Evolutionary conservation across 148 eudicot species (phyloP), one percentile per base, ranked within the genome.

Genomic region (Arbutus unedo): DNA sequence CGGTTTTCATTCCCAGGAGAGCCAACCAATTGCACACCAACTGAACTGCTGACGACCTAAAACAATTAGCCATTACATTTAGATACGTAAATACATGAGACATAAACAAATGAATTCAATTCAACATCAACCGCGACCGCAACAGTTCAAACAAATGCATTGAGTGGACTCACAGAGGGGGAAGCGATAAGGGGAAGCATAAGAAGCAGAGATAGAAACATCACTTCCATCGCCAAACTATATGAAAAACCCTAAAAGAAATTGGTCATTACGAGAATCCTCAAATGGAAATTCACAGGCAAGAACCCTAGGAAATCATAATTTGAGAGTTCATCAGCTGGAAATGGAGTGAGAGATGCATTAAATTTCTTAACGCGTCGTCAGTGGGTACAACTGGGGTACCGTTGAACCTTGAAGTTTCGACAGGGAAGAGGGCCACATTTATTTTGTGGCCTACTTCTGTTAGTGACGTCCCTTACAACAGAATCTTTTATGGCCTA

Each of bases 151-250:
- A 77, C 18, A 16, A 13, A 38, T 18, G 25, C 4, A 77, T 14
- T 23, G 15, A 54, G 64, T 77, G 5, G 48, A 77, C 79, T 77
- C 64, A 77, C 79, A 8, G 66, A 77, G 64, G 3, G 53, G 45
- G 79, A 77, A 55, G 23, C 23, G 10, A 64, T 10, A 54, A 31
- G 48, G 64, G 64, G 41, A 55, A 38, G 64, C 79, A 55, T 47
- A 1, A 77, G 66, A 43, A 72, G 51, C 76, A 72, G 21, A 45
- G 4, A 72, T 51, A 72, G 16, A n/a, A 72, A 50, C 51, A 16
- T 18, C 9, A 8, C 76, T 44, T 72, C 51, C 76, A 72, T 72
- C 76, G 45, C 25, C 50, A 31, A 72, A 31, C n/a, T 43, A 43
- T 31, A 25, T 31, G 14, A 9, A 4, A 14, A 67, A 6, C 41